Evolutionary conservation across 78 protist genomes (phyloP).

Genomic region (Dictyostelium discoideum): DNA sequence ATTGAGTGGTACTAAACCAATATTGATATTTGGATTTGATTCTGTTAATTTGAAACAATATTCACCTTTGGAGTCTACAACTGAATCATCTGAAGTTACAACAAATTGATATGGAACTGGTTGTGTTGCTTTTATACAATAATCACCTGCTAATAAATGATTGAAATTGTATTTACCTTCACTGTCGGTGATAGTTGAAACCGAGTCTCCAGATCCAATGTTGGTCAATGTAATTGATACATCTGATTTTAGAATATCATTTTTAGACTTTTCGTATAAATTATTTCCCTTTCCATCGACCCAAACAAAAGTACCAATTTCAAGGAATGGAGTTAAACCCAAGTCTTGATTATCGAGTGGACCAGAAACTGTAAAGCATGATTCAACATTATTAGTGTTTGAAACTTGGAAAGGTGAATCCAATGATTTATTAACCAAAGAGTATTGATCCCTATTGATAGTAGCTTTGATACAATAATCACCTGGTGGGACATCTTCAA

Average conservation of each 20-base stretch:
- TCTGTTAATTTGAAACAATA: neutral
- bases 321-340: neutral
- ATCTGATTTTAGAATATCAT: neutral
- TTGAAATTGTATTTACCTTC: constrained; percentile 7
- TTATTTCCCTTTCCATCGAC: neutral
- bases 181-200: neutral
- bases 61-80: neutral
- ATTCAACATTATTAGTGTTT: neutral
- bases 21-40: neutral
- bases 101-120: constrained; percentile 3
- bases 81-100: neutral
- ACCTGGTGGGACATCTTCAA: constrained; percentile 24
- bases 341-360: neutral
- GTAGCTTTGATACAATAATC: constrained; percentile 21
- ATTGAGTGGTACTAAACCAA: neutral
- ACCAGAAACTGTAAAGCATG: neutral
- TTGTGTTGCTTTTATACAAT: neutral
- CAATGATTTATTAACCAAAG: neutral
- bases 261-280: neutral
- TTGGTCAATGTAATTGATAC: neutral
- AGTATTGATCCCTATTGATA: neutral
- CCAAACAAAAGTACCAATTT: neutral
- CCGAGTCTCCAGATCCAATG: neutral
- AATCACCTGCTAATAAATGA: constrained; percentile 23
- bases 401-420: neutral